Percentiles rank a stretch among this genome's conserved stretches.
Conservation (phyloP, 2,329 filamentous ascomycete genomes). For the Exserohilum turcica region DNA sequence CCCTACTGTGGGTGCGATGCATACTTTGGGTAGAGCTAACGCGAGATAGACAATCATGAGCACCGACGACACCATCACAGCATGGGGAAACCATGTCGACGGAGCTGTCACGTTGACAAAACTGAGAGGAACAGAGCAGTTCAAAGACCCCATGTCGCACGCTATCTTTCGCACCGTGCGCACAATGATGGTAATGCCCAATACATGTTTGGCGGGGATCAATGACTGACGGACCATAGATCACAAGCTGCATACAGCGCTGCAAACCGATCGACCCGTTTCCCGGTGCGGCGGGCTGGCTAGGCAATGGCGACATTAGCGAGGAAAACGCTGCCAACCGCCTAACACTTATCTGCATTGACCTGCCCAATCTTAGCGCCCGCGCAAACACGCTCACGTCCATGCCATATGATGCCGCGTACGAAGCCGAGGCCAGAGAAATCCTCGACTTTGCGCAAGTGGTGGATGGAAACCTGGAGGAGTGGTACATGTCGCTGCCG, state of each 20-base stretch:
- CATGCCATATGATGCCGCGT: conserved; percentile 23
- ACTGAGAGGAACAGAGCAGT: conserved; percentile 46
- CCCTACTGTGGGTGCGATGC: conserved; percentile 18
- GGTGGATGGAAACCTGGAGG: conserved; percentile 44
- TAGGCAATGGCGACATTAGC: conserved; percentile 34
- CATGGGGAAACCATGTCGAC: conserved; percentile 50
- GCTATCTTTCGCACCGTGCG: conserved; percentile 49
- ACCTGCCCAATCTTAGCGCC: conserved; percentile 45
- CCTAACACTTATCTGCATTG: conserved; percentile 48
- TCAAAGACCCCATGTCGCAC: conserved; percentile 45
- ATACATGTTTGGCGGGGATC: no score
- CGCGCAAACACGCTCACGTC: conserved; percentile 40
- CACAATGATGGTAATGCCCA: conserved; percentile 46
- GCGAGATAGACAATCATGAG: conserved; percentile 44
- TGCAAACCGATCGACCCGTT: conserved; percentile 48
- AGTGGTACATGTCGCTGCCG: conserved; percentile 47
- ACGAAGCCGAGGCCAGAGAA: conserved; percentile 37
- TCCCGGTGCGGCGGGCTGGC: conserved; percentile 44
- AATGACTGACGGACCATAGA: conserved; percentile 26
- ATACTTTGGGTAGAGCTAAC: conserved; percentile 19
- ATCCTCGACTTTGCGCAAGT: conserved; percentile 44
- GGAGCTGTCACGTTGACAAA: conserved; percentile 49
- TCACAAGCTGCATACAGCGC: conserved; percentile 48
- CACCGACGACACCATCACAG: conserved; percentile 44
- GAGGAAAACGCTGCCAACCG: conserved; percentile 49